phyloP scores from a whole-genome alignment of 2,329 filamentous ascomycete genomes.

The Scedosporium dehoogii region DNA sequence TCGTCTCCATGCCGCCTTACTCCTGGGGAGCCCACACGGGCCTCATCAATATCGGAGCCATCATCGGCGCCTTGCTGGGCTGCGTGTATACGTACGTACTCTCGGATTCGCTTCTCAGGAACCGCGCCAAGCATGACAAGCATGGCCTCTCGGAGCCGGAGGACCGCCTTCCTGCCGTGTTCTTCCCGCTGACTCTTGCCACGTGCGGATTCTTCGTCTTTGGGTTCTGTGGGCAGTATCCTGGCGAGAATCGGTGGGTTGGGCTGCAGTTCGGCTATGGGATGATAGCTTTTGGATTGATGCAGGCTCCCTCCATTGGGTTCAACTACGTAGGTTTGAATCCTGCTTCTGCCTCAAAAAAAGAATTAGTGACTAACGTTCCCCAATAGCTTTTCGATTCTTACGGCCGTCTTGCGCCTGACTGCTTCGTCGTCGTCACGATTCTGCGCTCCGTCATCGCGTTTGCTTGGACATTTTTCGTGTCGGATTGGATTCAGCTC shows the following conservation, averaged over 20 bases:
- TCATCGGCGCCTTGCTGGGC: conserved; percentile 73
- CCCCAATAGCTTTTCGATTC: conserved; percentile 36
- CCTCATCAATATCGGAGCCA: conserved; percentile 76
- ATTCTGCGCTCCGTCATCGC: conserved; percentile 36
- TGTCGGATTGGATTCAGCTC: conserved; percentile 33
- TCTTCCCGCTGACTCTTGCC: conserved; percentile 19
- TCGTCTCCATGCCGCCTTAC: conserved; percentile 71
- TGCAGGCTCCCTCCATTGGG: conserved; percentile 27
- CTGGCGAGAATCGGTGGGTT: conserved; percentile 20
- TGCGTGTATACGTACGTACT: conserved; percentile 64
- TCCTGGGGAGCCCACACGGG: conserved; percentile 79
- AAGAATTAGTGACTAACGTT: neutral
- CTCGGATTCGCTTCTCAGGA: conserved; percentile 60
- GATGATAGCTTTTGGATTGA: conserved; percentile 26
- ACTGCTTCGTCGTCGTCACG: conserved; percentile 45
- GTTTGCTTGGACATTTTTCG: conserved; percentile 46
- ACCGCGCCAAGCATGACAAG: conserved; percentile 62
- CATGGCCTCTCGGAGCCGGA: conserved; percentile 22
- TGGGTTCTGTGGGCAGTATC: conserved; percentile 25
- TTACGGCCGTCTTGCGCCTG: conserved; percentile 33
- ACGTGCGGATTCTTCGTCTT: conserved; percentile 25
- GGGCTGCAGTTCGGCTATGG: conserved; percentile 23
- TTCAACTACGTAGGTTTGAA: conserved; percentile 26
- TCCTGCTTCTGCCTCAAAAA: neutral
- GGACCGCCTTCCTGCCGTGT: conserved; percentile 19